Evolutionary conservation across 345 rosid species (phyloP), one percentile per base, ranked within the genome.

Genomic region (Streptanthus diversifolius): DNA sequence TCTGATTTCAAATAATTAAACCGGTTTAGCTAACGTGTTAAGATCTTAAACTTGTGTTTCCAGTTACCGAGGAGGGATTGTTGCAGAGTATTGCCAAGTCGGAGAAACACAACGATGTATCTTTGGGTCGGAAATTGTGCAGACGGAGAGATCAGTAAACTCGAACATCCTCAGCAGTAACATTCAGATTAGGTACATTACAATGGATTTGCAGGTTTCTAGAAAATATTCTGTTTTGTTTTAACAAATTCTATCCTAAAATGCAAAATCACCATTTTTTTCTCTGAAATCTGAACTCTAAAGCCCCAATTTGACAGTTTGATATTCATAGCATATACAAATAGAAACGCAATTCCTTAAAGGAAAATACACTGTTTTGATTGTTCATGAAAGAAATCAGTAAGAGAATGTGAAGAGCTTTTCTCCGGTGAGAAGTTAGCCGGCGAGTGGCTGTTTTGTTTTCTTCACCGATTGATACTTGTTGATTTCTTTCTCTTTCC

Each of bases 1-100:
- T 15, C 8, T 51, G 8, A 1, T 8, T 5, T 60, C 7, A 36
- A 12, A 49, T 40, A 1, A 2, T 21, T 21, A 51, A 72, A 59
- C 51, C 60, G 68, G 61, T 24, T 49, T 53, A 1, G 54, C 35
- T 29, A 54, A 63, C 66, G 21, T 24, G 52, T 24, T 17, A 33
- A 6, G 35, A 56, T 57, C 7, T 19, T 37, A 19, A 72, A 51
- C 7, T 6, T 44, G 9, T 32, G 63, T 29, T 68, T 75, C 81
- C 88, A 90, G 95, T 82, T 95, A 43, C 90, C 90, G 0, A 90
- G 92, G 60, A 88, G 92, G 68, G 93, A 93, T 57, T 91, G 93
- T 47, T 91, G 96, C 81, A 85, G 91, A 79, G 78, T 91, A 44
- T 68, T 93, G 43, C 93, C 90, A 10, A 74, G 88, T 19, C 79